These are phyloP conservation scores for Acidomyces sp. DNA, from an alignment of 495 filamentous ascomycete species.

Conservation along the genomic window DNA sequence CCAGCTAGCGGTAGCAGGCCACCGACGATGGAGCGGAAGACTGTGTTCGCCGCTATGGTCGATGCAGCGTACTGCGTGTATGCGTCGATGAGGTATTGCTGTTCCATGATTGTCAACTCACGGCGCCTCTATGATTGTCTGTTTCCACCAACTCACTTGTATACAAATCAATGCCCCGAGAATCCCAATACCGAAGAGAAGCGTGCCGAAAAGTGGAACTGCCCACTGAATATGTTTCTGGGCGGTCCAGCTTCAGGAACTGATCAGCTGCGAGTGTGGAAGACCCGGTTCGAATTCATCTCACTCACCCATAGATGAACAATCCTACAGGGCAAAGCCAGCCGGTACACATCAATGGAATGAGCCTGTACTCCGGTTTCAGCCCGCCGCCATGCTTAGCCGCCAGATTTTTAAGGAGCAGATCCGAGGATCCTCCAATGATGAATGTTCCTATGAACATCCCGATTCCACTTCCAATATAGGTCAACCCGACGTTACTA, in stretches of 20 bases:
- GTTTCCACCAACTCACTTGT: neutral
- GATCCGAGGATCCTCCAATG: conserved; percentile 27
- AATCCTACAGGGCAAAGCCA: conserved; percentile 1
- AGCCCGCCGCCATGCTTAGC: neutral
- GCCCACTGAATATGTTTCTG: conserved; percentile 25
- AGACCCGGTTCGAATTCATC: neutral
- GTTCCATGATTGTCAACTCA: neutral
- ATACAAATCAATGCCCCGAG: conserved; percentile 3
- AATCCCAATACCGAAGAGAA: conserved; percentile 22
- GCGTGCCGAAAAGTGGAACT: conserved; percentile 19
- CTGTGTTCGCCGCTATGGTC: conserved; percentile 18
- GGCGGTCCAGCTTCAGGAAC: conserved; percentile 26
- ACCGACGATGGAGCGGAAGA: conserved; percentile 13
- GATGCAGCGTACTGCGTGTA: conserved; percentile 16
- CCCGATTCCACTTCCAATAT: conserved; percentile 39
- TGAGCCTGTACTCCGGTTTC: conserved; percentile 1
- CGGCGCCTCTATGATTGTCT: neutral
- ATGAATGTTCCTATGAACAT: conserved; percentile 31
- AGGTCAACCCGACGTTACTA: conserved; percentile 34
- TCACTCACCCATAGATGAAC: no score
- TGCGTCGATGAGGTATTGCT: conserved; percentile 17
- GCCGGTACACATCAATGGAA: neutral
- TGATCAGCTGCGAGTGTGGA: conserved; percentile 8
- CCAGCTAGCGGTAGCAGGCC: conserved; percentile 17
- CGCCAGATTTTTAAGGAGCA: conserved; percentile 12